A percentile compares a stretch with the other conserved stretches of the same genome.
Conservation (phyloP, 163 green algal species). For the Volvox carteri region DNA sequence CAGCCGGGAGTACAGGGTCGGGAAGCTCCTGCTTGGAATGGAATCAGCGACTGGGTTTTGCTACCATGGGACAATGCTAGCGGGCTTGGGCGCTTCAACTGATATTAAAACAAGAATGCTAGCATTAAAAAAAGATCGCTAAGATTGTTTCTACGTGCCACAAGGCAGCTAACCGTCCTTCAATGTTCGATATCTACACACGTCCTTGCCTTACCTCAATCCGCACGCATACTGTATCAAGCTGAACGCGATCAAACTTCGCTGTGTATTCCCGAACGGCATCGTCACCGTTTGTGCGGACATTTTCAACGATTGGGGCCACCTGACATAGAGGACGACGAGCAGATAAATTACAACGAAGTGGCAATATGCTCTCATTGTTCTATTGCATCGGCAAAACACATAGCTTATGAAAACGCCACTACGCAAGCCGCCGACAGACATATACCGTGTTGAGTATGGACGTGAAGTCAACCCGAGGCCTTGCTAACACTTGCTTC, state of each 20-base stretch:
- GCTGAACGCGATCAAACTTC: slow-evolving; percentile 93
- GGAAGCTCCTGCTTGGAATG: slow-evolving; percentile 79
- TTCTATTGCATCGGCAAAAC: no score
- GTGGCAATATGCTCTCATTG: no score
- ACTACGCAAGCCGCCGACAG: slow-evolving; percentile 1
- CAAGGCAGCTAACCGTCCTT: no score
- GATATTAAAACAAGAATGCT: no score
- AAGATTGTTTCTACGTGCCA: no score
- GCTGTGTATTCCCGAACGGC: slow-evolving; percentile 92
- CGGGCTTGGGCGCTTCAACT: no score
- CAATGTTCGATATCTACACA: no score
- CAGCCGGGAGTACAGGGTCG: slow-evolving; percentile 82
- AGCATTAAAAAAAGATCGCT: no score
- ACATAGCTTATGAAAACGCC: neutral
- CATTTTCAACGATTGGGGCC: slow-evolving; percentile 92
- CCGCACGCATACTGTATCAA: slow-evolving; percentile 80
- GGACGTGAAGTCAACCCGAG: slow-evolving; percentile 86
- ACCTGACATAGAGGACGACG: slow-evolving; percentile 80
- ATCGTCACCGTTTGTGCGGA: slow-evolving; percentile 87
- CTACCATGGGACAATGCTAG: no score
- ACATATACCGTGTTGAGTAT: slow-evolving; percentile 73
- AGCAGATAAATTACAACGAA: no score
- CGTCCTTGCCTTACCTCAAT: slow-evolving; percentile 62
- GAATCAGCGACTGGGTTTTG: no score
- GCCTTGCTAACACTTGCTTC: slow-evolving; percentile 69